Percentiles rank a stretch among this genome's conserved stretches.
These are phyloP conservation scores for Neonectria neomacrospora DNA, from an alignment of 2,329 filamentous ascomycete genomes.

Conservation along the genomic window DNA sequence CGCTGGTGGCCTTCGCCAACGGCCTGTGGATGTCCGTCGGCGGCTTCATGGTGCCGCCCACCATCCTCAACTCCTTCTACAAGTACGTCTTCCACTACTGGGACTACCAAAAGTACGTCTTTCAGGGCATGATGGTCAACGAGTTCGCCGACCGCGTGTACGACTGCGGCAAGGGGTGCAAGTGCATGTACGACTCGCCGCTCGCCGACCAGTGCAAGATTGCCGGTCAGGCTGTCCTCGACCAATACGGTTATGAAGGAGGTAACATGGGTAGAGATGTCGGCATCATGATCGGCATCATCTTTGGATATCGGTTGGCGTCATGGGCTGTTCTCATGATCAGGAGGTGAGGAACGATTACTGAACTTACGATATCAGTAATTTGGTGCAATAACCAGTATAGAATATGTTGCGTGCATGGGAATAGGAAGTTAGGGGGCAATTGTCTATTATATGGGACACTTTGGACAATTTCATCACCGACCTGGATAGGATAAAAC, in stretches of 20 bases:
- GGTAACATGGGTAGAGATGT: conserved; percentile 80
- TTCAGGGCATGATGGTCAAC: conserved; percentile 94
- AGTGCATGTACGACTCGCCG: conserved; percentile 77
- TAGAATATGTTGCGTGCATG: background rate
- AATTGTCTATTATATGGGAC: background rate
- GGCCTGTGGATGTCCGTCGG: conserved; percentile 90
- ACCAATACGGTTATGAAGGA: conserved; percentile 74
- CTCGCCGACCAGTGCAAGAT: conserved; percentile 70
- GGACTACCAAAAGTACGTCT: conserved; percentile 88
- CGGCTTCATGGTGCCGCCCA: conserved; percentile 81
- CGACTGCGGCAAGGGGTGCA: conserved; percentile 57
- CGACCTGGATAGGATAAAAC: background rate
- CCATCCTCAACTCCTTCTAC: conserved; percentile 83
- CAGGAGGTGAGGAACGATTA: conserved; percentile 26
- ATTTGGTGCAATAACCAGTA: background rate
- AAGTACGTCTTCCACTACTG: conserved; percentile 90
- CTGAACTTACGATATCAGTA: background rate
- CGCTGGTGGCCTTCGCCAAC: conserved; percentile 85
- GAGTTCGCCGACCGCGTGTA: conserved; percentile 78
- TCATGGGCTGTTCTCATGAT: conserved; percentile 70
- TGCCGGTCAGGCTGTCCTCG: conserved; percentile 75
- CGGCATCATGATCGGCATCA: conserved; percentile 82
- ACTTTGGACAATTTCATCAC: background rate
- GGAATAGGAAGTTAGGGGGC: background rate
- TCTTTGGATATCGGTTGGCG: conserved; percentile 65